These are phyloP conservation scores for Aspergillus saccharolyticus DNA, from an alignment of 495 filamentous ascomycete species.

Conservation along the genomic window DNA sequence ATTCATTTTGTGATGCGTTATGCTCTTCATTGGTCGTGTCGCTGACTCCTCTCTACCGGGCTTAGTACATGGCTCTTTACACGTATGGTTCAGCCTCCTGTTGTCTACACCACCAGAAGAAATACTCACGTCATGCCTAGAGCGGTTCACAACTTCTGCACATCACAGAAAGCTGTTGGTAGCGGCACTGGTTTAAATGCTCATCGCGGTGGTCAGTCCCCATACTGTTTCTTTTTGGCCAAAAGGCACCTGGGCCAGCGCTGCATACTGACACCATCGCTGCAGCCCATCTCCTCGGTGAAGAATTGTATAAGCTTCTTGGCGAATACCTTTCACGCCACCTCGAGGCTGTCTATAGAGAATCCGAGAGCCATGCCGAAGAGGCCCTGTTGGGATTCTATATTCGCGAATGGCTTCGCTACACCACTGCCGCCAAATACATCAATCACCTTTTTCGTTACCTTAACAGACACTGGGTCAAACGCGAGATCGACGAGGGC, in stretches of 20 bases:
- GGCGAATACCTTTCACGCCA: conserved; percentile 77
- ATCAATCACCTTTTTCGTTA: conserved; percentile 97
- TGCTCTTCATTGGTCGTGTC: background rate
- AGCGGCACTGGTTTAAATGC: conserved; percentile 48
- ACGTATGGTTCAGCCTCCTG: conserved; percentile 52
- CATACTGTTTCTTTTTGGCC: conserved; percentile 2
- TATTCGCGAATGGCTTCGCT: conserved; percentile 92
- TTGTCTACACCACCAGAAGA: conserved; percentile 2
- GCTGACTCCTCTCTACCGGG: conserved; percentile 9
- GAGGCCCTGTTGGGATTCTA: conserved; percentile 93
- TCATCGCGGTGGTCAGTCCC: conserved; percentile 71
- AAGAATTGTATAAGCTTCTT: conserved; percentile 91
- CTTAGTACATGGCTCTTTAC: conserved; percentile 94
- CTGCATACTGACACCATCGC: background rate
- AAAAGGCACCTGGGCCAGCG: background rate
- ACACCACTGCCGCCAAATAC: conserved; percentile 91
- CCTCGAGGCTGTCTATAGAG: conserved; percentile 57
- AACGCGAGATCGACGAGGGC: conserved; percentile 96
- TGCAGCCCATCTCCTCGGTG: conserved; percentile 84
- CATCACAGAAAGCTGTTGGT: conserved; percentile 84
- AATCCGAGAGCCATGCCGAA: conserved; percentile 73
- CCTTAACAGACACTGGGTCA: conserved; percentile 98
- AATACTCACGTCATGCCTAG: conserved; percentile 39
- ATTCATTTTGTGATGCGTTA: background rate
- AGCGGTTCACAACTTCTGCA: conserved; percentile 98